Percentiles rank a stretch among this genome's conserved stretches.
Conservation (phyloP, 106 monocot species). For the Allium cepa region DNA sequence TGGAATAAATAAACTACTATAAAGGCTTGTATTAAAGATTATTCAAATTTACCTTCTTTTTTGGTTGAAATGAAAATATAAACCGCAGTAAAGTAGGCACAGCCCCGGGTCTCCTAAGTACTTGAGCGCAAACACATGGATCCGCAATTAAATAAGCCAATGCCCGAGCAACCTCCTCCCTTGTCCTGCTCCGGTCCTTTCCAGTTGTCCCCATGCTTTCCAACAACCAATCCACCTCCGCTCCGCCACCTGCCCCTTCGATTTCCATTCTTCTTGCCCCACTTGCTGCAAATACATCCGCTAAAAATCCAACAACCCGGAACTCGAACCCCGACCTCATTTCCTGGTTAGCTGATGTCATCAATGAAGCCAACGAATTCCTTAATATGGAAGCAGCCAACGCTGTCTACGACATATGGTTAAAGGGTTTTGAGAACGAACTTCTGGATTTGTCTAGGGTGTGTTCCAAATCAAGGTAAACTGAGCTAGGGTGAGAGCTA, state of each 20-base stretch:
- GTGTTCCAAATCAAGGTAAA: constrained; percentile 39
- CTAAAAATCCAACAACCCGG: constrained; percentile 77
- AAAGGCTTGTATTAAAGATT: no score
- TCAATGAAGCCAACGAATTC: constrained; percentile 62
- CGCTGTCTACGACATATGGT: constrained; percentile 61
- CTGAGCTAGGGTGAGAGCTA: not conserved
- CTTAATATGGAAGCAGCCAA: constrained; percentile 67
- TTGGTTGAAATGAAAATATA: constrained; percentile 92
- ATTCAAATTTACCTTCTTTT: constrained; percentile 24
- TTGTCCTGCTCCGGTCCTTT: constrained; percentile 40
- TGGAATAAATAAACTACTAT: no score
- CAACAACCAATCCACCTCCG: constrained; percentile 91
- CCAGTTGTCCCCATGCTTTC: constrained; percentile 44
- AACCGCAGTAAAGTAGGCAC: constrained; percentile 69
- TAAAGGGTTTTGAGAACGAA: constrained; percentile 30
- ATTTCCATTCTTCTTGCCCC: constrained; percentile 59
- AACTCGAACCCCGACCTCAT: constrained; percentile 87
- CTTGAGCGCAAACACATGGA: constrained; percentile 39
- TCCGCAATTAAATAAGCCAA: constrained; percentile 78
- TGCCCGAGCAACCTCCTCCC: constrained; percentile 90
- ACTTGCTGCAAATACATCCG: constrained; percentile 78
- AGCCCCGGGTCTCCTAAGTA: constrained; percentile 68
- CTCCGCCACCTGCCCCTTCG: constrained; percentile 70
- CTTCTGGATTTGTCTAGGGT: constrained; percentile 37
- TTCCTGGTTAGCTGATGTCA: constrained; percentile 90